phyloP scores from a whole-genome alignment of 2,329 filamentous ascomycete genomes.

The Aspergillus fumigatus region DNA sequence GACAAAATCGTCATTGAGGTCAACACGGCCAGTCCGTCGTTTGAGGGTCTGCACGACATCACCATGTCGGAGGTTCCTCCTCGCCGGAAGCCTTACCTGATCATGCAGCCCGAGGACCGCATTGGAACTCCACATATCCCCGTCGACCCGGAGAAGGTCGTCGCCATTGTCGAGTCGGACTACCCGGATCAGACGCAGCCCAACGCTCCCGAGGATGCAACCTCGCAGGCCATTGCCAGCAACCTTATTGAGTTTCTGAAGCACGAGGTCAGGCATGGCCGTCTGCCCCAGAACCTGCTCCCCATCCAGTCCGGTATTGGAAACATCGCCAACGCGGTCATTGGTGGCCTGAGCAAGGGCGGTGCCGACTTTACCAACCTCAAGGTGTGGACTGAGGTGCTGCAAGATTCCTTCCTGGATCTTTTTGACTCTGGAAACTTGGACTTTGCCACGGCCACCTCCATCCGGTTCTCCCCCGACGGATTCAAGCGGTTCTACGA shows the following conservation, averaged over 20 bases:
- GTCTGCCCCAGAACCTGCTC: constrained; percentile 70
- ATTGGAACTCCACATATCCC: constrained; percentile 81
- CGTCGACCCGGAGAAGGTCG: constrained; percentile 76
- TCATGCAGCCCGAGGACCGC: constrained; percentile 80
- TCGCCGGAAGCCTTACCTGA: constrained; percentile 74
- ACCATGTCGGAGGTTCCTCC: constrained; percentile 83
- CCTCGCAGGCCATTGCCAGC: constrained; percentile 65
- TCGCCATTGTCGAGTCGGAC: constrained; percentile 79
- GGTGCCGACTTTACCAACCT: constrained; percentile 78
- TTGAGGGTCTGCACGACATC: constrained; percentile 87
- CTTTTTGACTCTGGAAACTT: constrained; percentile 84
- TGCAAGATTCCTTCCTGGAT: constrained; percentile 89
- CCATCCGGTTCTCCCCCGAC: constrained; percentile 84
- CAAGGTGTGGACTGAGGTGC: constrained; percentile 89
- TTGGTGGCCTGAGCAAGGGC: constrained; percentile 71
- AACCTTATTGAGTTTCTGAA: constrained; percentile 83
- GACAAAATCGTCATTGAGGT: constrained; percentile 92
- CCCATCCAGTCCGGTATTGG: constrained; percentile 85
- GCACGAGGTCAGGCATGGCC: constrained; percentile 74
- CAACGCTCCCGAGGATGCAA: constrained; percentile 71
- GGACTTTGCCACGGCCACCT: constrained; percentile 85
- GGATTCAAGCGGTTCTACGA: constrained; percentile 90
- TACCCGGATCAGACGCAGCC: constrained; percentile 72
- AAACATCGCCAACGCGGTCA: constrained; percentile 88
- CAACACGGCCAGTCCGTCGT: constrained; percentile 78